These are phyloP conservation scores for Puccinia triticina DNA, from an alignment of 1,284 basidiomycete genomes.

Conservation along the genomic window DNA sequence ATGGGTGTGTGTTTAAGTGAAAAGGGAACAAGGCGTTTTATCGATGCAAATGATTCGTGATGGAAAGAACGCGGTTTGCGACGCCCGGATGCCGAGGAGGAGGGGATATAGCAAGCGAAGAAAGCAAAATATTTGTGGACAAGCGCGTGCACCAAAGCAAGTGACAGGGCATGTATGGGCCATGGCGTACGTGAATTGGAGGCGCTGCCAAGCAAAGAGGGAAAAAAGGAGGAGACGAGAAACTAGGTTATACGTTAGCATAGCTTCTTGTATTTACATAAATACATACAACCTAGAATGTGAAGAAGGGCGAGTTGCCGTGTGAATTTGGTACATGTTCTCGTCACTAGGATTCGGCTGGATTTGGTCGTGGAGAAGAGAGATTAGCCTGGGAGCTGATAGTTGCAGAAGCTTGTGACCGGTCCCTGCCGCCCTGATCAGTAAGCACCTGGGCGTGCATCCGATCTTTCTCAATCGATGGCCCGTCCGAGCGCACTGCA, in stretches of 20 bases:
- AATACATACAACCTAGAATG: neutral
- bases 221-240: neutral
- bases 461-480: neutral
- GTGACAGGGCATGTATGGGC: neutral
- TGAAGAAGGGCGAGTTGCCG: neutral
- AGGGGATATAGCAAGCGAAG: too few relatives aligned
- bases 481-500: neutral
- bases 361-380: neutral
- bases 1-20: too few relatives aligned
- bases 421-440: neutral
- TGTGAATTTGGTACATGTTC: neutral
- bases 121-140: neutral
- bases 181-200: neutral
- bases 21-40: neutral
- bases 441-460: neutral
- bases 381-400: neutral
- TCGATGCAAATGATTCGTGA: neutral
- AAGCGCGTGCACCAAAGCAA: neutral
- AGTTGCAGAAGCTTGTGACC: neutral
- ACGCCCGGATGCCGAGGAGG: neutral
- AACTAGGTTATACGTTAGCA: slow-evolving; percentile 1
- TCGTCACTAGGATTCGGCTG: neutral
- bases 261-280: neutral
- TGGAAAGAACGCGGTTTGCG: neutral
- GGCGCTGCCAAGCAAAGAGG: neutral